phyloP scores from a whole-genome alignment of 2,329 filamentous ascomycete species.

The Microsporum audouinii region DNA sequence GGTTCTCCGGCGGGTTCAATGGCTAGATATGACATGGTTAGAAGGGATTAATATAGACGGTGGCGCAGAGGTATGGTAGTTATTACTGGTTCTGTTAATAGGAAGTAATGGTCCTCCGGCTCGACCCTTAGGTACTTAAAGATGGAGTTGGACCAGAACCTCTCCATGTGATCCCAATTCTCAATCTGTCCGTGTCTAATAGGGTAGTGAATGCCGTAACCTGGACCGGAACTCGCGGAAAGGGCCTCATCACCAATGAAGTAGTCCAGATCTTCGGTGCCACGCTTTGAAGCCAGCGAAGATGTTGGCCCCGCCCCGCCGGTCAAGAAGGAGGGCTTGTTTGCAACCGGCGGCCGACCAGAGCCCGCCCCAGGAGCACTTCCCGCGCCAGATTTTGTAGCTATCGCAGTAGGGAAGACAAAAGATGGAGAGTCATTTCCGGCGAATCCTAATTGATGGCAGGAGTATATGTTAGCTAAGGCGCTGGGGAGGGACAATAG shows the following conservation, averaged over 20 bases:
- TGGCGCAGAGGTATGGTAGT: neutral
- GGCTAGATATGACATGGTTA: slow-evolving; percentile 46
- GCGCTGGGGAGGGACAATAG: neutral
- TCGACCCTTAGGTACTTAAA: slow-evolving; percentile 99
- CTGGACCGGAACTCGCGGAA: slow-evolving; percentile 68
- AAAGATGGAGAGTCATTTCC: slow-evolving; percentile 98
- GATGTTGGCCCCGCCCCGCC: slow-evolving; percentile 74
- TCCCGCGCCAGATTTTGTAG: slow-evolving; percentile 67
- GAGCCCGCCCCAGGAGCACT: slow-evolving; percentile 66
- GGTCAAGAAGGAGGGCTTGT: slow-evolving; percentile 90
- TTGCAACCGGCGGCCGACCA: slow-evolving; percentile 77
- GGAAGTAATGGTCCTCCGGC: slow-evolving; percentile 96
- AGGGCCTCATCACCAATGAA: slow-evolving; percentile 98
- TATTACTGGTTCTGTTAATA: slow-evolving; percentile 86
- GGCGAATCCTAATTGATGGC: slow-evolving; percentile 62
- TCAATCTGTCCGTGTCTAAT: slow-evolving; percentile 97
- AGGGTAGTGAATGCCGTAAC: slow-evolving; percentile 93
- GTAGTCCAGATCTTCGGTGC: slow-evolving; percentile 95
- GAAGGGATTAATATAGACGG: neutral
- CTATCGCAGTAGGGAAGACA: slow-evolving; percentile 97
- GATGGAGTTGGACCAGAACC: slow-evolving; percentile 99
- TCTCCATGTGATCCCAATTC: slow-evolving; percentile 99
- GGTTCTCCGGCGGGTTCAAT: slow-evolving; percentile 94
- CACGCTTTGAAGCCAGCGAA: slow-evolving; percentile 80
- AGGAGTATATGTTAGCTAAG: slow-evolving; percentile 25